These are phyloP conservation scores for Sugiyamaella marilandica DNA, from an alignment of 805 yeast genomes.

Conservation along the genomic window DNA sequence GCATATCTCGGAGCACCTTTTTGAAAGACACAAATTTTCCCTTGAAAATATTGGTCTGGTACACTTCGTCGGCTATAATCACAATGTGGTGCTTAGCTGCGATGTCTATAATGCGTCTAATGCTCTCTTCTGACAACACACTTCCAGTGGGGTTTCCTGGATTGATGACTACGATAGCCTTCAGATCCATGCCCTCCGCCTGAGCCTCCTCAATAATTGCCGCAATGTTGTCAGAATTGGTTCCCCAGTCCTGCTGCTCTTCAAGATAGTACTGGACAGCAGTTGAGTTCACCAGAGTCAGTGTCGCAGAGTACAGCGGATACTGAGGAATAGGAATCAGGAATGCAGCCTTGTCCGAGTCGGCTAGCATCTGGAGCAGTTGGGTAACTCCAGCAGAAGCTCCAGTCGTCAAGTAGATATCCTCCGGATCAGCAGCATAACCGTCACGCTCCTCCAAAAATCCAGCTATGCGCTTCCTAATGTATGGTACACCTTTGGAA, in stretches of 20 bases:
- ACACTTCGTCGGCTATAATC: slow-evolving; percentile 94
- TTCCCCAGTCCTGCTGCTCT: slow-evolving; percentile 80
- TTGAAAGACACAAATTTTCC: slow-evolving; percentile 84
- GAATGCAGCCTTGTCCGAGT: slow-evolving; percentile 57
- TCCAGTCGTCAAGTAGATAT: slow-evolving; percentile 84
- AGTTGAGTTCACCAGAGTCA: slow-evolving; percentile 75
- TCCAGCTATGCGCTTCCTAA: slow-evolving; percentile 74
- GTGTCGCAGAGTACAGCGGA: slow-evolving; percentile 93
- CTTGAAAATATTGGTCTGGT: slow-evolving; percentile 84
- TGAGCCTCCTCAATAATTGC: slow-evolving; percentile 26
- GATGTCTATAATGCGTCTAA: slow-evolving; percentile 64
- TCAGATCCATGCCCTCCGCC: slow-evolving; percentile 41
- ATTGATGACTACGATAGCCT: slow-evolving; percentile 86
- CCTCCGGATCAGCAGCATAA: slow-evolving; percentile 56
- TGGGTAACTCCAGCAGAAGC: slow-evolving; percentile 92
- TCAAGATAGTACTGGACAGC: slow-evolving; percentile 84
- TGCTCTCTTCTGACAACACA: slow-evolving; percentile 58
- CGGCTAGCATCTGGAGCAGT: slow-evolving; percentile 63
- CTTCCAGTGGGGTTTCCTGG: slow-evolving; percentile 99
- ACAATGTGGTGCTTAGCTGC: slow-evolving; percentile 85
- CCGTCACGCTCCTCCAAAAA: slow-evolving; percentile 82
- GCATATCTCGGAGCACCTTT: slow-evolving; percentile 65
- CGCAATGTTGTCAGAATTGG: slow-evolving; percentile 50
- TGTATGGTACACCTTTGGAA: slow-evolving; percentile 76
- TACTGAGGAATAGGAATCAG: slow-evolving; percentile 97